Conservation (phyloP, 2,329 filamentous ascomycete species). For the Knufia petricola region DNA sequence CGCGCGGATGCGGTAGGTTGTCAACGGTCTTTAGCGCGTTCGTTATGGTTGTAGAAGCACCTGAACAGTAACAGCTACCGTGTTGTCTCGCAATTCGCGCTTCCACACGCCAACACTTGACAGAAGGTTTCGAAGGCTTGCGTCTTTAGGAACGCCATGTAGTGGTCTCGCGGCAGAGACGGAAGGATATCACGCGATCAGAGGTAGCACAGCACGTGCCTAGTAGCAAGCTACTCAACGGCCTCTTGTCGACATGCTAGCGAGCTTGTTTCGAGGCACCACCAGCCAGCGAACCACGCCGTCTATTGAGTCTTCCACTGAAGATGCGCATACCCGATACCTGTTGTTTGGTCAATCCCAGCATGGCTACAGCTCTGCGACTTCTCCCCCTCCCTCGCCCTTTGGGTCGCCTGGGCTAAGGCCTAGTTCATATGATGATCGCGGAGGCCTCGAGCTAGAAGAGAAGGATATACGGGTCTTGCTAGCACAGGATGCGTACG, state of each 20-base stretch:
- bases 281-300: slow-evolving; percentile 3
- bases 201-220: slow-evolving; percentile 9
- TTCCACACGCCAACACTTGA: background rate
- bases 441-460: slow-evolving; percentile 38
- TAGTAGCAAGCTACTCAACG: background rate
- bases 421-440: slow-evolving; percentile 38
- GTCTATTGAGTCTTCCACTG: slow-evolving; percentile 35
- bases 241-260: slow-evolving; percentile 6
- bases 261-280: slow-evolving; percentile 6
- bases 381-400: slow-evolving; percentile 28
- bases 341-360: slow-evolving; percentile 36
- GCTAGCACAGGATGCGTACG: slow-evolving; percentile 40
- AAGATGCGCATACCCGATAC: slow-evolving; percentile 41
- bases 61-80: background rate
- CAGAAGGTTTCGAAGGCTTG: background rate
- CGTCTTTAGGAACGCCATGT: background rate
- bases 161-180: background rate
- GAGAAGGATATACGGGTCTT: slow-evolving; percentile 38
- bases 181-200: background rate
- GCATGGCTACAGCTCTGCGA: slow-evolving; percentile 32
- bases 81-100: background rate
- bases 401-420: slow-evolving; percentile 32
- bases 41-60: background rate
- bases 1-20: background rate
- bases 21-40: background rate